Base-by-base conservation (phyloP, 2,329 filamentous ascomycete genomes). In the Macrophomina tecta region DNA sequence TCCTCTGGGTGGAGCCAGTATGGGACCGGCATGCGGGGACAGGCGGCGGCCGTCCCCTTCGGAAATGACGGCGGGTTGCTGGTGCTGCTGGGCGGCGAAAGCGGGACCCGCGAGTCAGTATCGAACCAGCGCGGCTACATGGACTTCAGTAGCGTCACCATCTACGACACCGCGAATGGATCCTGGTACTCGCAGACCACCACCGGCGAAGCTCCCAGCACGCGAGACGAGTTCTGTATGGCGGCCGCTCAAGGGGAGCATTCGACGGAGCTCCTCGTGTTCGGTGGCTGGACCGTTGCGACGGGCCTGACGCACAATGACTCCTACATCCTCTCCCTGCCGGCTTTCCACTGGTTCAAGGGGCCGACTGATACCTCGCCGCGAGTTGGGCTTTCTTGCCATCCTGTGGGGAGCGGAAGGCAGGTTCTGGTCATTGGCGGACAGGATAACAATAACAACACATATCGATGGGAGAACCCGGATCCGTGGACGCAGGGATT, bases 401-500 rank as follows among this genome's bases (percentile, higher is more conserved):
- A 34, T 32, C 5, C 18, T 14, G 60, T 36, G 42, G 60, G 42
- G n/a, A 36, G 60, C 16, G 51, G 51, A 30, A 55, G 51, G 32
- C 51, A 55, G 30, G 51, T 55, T 6, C 51, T 55, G 3, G 51
- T 55, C 7, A 34, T 55, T n/a, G 51, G 51, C 30, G 51, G 51
- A 7, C 30, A 36, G 30, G 32, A 55, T n/a, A 55, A 55, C 32
- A 55, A 55, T 30, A 55, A 55, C 32, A 36, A 55, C 51, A 36
- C 30, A 5, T 55, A 36, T 55, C 51, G 32, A 5, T 48, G 61
- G 61, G 1, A 52, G 48, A 48, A 64, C 18, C 49, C 49, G 38
- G 62, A 65, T 56, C 62, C 62, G 18, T 65, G 62, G 62, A 55
- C 42, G 14, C 49, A 65, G n/a, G 62, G 62, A 14, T 23, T 65